Conservation (phyloP, 169 alveolate species). For the Cryptosporidium ubiquitum region DNA sequence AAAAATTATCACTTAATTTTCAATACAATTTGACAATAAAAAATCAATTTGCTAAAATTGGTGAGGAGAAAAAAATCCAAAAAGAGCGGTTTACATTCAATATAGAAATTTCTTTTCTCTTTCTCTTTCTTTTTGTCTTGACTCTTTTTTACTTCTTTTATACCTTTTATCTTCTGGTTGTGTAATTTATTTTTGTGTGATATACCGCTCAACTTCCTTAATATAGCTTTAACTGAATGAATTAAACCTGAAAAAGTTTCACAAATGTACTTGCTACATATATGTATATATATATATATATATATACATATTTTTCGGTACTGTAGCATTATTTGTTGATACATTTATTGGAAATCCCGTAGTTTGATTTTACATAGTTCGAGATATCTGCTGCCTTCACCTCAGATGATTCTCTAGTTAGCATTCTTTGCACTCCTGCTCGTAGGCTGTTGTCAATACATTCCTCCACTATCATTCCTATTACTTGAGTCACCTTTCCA, state of each 20-base stretch:
- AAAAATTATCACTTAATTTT: constrained; percentile 1
- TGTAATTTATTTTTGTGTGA: not conserved
- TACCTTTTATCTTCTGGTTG: not conserved
- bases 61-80: not conserved
- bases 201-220: not conserved
- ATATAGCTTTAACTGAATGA: not conserved
- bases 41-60: not conserved
- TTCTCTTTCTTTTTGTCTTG: not conserved
- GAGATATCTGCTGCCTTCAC: constrained; percentile 2
- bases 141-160: not conserved
- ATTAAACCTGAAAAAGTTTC: not conserved
- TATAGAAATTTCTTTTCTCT: not conserved
- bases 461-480: constrained; percentile 55
- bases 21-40: not conserved
- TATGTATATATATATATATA: not conserved
- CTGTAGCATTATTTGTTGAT: not conserved
- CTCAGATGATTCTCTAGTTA: constrained; percentile 1
- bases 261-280: not conserved
- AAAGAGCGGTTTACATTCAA: not conserved
- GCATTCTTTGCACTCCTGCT: constrained; percentile 22
- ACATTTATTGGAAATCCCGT: not conserved
- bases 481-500: constrained; percentile 3
- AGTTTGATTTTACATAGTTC: constrained; percentile 21
- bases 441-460: constrained; percentile 22
- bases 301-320: not conserved